Conservation (phyloP, 768 basidiomycete genomes). For the Mycena rosella region DNA sequence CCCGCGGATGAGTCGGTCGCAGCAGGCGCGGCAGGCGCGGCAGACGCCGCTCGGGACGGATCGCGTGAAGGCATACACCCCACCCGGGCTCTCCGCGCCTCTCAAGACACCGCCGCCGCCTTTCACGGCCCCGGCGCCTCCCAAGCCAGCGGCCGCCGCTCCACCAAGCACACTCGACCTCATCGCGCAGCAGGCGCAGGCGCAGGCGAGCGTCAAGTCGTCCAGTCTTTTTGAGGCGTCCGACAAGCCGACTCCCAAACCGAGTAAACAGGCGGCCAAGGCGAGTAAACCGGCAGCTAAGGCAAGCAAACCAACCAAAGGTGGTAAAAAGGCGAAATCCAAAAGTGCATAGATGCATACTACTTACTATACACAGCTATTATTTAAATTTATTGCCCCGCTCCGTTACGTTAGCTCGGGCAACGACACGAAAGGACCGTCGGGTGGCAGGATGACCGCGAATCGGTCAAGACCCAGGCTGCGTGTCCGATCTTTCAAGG, state of each 20-base stretch:
- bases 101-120: neutral
- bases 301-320: neutral
- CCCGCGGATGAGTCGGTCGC: neutral
- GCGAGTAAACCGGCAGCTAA: neutral
- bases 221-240: slow-evolving; percentile 22
- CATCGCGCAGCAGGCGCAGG: slow-evolving; percentile 20
- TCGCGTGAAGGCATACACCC: slow-evolving; percentile 12
- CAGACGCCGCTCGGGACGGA: neutral
- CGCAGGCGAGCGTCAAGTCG: neutral
- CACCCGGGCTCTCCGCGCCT: neutral
- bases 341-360: slow-evolving; percentile 4
- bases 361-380: neutral
- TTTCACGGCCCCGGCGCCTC: neutral
- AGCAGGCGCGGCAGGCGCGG: neutral
- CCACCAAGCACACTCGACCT: slow-evolving; percentile 2
- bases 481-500: too few relatives aligned
- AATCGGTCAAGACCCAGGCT: too few relatives aligned
- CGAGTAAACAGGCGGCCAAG: too few relatives aligned
- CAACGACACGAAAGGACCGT: too few relatives aligned
- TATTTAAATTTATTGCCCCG: neutral
- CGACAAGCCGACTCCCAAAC: neutral
- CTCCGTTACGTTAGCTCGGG: neutral
- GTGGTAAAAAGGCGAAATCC: neutral
- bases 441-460: too few relatives aligned
- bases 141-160: neutral